Evolutionary conservation across 768 basidiomycete species (phyloP).

Genomic region (Trametopsis cervina): DNA sequence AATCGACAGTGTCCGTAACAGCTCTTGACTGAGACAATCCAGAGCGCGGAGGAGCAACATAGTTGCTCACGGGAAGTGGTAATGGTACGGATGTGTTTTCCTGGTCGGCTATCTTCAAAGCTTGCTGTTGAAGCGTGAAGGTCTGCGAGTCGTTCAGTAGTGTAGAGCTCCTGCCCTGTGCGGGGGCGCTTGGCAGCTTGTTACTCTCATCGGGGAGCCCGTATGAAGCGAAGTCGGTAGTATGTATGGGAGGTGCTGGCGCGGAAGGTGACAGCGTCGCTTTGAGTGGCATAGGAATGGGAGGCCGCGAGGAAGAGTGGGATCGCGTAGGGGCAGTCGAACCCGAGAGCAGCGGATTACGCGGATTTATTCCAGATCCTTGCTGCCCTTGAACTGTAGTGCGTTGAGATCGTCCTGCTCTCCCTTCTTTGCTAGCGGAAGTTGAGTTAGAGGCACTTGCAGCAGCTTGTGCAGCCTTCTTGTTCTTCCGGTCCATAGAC

Average conservation of each 20-base stretch:
- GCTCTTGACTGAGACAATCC: slow-evolving; percentile 42
- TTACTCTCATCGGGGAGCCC: slow-evolving; percentile 56
- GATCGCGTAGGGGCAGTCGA: slow-evolving; percentile 64
- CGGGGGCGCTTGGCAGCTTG: slow-evolving; percentile 39
- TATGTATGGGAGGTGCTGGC: slow-evolving; percentile 70
- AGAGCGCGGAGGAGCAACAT: too few species aligned
- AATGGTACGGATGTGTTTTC: slow-evolving; percentile 26
- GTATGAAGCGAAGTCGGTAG: slow-evolving; percentile 69
- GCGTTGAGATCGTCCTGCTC: slow-evolving; percentile 28
- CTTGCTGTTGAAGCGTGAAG: background rate
- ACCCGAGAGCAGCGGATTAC: slow-evolving; percentile 39
- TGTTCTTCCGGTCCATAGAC: slow-evolving; percentile 97
- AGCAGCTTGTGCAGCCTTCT: slow-evolving; percentile 78
- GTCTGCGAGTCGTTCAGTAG: slow-evolving; percentile 7
- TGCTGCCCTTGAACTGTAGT: slow-evolving; percentile 13
- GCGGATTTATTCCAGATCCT: slow-evolving; percentile 15
- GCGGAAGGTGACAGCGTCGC: slow-evolving; percentile 70
- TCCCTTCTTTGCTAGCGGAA: slow-evolving; percentile 27
- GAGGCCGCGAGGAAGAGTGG: slow-evolving; percentile 41
- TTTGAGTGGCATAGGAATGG: slow-evolving; percentile 63
- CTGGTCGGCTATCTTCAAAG: background rate
- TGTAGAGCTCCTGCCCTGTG: slow-evolving; percentile 22
- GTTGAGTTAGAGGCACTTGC: slow-evolving; percentile 28
- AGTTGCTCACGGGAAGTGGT: slow-evolving; percentile 46
- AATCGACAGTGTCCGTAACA: background rate